A percentile compares a stretch with the other conserved stretches of the same genome.
Conservation (phyloP, 164 flowering plant species). For the Chimonanthus praecox region DNA sequence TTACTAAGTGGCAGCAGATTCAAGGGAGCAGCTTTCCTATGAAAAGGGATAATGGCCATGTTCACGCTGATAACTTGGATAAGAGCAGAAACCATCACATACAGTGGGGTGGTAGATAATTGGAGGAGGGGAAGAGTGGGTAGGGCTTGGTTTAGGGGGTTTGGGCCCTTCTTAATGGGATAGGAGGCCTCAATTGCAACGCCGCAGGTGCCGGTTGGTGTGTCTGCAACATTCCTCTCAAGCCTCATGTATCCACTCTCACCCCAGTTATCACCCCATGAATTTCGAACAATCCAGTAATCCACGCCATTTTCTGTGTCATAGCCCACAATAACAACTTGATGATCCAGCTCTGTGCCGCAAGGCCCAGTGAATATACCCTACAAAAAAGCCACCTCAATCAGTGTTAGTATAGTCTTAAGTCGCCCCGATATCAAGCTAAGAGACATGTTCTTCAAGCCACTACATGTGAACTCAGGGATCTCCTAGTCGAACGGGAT, state of each 20-base stretch:
- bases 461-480: too few relatives aligned
- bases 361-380: constrained; percentile 78
- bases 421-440: too few relatives aligned
- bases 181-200: constrained; percentile 82
- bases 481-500: too few relatives aligned
- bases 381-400: constrained; percentile 21
- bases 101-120: constrained; percentile 34
- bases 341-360: constrained; percentile 81
- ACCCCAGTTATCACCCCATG: constrained; percentile 89
- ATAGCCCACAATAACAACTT: constrained; percentile 85
- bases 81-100: constrained; percentile 55
- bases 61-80: constrained; percentile 56
- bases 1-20: constrained; percentile 44
- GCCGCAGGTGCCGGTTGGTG: constrained; percentile 66
- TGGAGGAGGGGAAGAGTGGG: constrained; percentile 53
- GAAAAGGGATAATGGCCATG: constrained; percentile 44
- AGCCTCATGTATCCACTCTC: constrained; percentile 69
- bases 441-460: too few relatives aligned
- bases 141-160: constrained; percentile 96
- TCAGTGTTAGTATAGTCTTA: too few relatives aligned
- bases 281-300: constrained; percentile 88
- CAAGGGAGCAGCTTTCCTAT: constrained; percentile 97
- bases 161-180: constrained; percentile 64
- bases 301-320: constrained; percentile 72
- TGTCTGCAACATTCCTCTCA: constrained; percentile 50